Evolutionary conservation across 345 rosid genomes (phyloP), one percentile per base, ranked within the genome.

Genomic region (Ailanthus altissimus): DNA sequence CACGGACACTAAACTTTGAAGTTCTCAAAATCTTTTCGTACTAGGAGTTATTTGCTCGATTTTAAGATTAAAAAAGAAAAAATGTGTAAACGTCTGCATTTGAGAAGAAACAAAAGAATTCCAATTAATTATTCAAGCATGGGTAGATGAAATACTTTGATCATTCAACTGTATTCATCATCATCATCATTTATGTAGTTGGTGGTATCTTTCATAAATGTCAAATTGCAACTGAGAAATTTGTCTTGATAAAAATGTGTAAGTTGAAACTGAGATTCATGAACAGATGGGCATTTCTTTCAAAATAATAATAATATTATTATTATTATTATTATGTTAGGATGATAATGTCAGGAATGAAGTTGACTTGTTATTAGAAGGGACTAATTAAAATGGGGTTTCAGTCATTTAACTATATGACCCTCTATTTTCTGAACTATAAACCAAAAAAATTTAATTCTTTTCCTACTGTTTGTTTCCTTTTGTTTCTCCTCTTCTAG

Each of bases 161-260:
- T 6, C 20, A 54, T 53, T 38, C n/a, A 38, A 6, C 0, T 53
- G 26, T 49, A 36, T 42, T n/a, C 20, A 56, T 21, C 40, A 36
- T 13, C 8, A 25, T 61, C 0, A 5, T 32, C 20, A n/a, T 32
- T n/a, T 8, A 28, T 50, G 53, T 57, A 62, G 66, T 63, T 20
- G 50, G 11, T 5, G 20, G 21, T 72, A 28, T 32, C 72, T 72
- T 72, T 72, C 77, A 65, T 5, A 18, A 36, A 56, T 42, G 75
- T 70, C 63, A 28, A 23, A 63, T 16, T 63, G 46, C 18, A 45
- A 8, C n/a, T 13, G 46, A 6, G 15, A 42, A 70, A 40, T 40
- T 38, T 23, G 66, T 25, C 54, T 21, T 61, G 58, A 26, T 46
- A 20, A 18, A 49, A 54, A 32, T 32, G 1, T 32, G 38, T 32